Conservation (phyloP, 352 stramenopile species). For the Phytophthora multivora region DNA sequence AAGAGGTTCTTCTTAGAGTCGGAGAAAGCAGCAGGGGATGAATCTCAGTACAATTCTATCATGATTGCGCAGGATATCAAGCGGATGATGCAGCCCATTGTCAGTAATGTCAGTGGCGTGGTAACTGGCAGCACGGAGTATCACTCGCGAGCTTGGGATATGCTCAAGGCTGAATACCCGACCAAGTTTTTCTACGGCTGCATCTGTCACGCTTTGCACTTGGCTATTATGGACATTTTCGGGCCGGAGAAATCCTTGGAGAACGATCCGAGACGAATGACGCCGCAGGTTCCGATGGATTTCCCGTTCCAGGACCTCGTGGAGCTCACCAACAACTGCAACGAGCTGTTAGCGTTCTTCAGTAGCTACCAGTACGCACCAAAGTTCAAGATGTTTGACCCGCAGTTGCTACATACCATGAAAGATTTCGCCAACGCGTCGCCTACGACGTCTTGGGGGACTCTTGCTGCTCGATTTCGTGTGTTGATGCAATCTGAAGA, state of each 20-base stretch:
- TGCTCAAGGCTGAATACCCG: conserved; percentile 83
- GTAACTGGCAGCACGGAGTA: conserved; percentile 79
- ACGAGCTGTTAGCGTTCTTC: conserved; percentile 80
- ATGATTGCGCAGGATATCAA: conserved; percentile 86
- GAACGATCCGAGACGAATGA: conserved; percentile 68
- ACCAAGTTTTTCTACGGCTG: conserved; percentile 90
- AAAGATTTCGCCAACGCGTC: conserved; percentile 73
- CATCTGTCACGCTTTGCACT: conserved; percentile 78
- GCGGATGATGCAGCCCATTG: conserved; percentile 77
- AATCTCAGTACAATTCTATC: conserved; percentile 77
- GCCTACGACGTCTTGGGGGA: conserved; percentile 69
- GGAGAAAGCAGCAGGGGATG: conserved; percentile 60
- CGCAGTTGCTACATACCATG: conserved; percentile 75
- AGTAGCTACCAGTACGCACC: conserved; percentile 78
- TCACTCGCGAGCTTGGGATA: conserved; percentile 78
- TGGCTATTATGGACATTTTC: conserved; percentile 87
- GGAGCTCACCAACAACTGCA: conserved; percentile 75
- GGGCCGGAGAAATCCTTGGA: conserved; percentile 70
- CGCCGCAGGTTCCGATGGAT: conserved; percentile 68
- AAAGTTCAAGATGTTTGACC: conserved; percentile 81
- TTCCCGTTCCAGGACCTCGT: conserved; percentile 85
- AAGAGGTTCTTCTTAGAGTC: conserved; percentile 85
- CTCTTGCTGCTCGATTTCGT: conserved; percentile 68
- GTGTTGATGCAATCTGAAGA: conserved; percentile 72
- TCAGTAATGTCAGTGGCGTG: conserved; percentile 69